phyloP scores from a whole-genome alignment of 306 rosid genomes.

The Gastrolobium bilobum region DNA sequence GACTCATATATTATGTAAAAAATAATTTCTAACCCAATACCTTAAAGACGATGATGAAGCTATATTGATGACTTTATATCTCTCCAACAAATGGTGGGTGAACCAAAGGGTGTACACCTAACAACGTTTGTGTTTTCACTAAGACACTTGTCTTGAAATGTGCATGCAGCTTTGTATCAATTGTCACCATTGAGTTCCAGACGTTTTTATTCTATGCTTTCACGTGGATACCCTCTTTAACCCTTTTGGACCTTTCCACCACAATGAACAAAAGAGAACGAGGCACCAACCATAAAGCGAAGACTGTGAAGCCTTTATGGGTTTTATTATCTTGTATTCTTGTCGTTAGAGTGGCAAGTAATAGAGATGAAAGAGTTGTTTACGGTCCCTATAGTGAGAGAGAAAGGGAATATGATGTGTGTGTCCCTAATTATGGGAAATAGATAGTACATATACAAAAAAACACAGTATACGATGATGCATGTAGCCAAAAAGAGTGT shows the following conservation, averaged over 20 bases:
- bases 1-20: no score
- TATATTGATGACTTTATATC: no score
- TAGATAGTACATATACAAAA: not conserved
- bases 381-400: not conserved
- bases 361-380: not conserved
- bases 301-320: not conserved
- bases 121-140: not conserved
- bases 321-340: not conserved
- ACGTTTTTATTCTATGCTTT: constrained; percentile 14
- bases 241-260: constrained; percentile 32
- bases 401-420: not conserved
- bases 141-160: constrained; percentile 48
- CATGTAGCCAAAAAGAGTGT: not conserved
- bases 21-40: no score
- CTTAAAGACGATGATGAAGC: no score
- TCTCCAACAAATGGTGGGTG: not conserved
- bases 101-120: not conserved
- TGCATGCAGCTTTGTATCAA: constrained; percentile 39
- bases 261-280: not conserved
- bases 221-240: constrained; percentile 30
- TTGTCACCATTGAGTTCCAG: constrained; percentile 31
- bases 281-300: not conserved
- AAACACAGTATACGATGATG: not conserved
- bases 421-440: not conserved
- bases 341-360: not conserved